A percentile compares a stretch with the other conserved stretches of the same genome.
Evolutionary conservation across 1,284 basidiomycete genomes (phyloP).

Genomic region (Rhodotorula sp.): DNA sequence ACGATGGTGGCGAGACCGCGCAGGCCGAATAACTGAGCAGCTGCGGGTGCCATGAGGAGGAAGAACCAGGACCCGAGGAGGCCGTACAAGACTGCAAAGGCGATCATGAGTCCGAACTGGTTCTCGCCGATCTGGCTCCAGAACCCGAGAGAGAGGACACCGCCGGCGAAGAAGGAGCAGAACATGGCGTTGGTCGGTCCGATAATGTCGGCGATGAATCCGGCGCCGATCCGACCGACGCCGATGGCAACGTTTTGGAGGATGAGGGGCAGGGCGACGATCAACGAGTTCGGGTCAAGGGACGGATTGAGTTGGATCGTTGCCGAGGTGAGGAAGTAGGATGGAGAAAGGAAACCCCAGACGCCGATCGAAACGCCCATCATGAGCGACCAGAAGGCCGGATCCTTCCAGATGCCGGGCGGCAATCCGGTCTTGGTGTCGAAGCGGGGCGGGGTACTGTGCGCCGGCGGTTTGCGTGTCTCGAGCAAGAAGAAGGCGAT

Average conservation of each 20-base stretch:
- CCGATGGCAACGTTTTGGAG: conserved; percentile 33
- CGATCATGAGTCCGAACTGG: conserved; percentile 30
- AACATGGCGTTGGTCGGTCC: conserved; percentile 40
- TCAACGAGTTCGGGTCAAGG: conserved; percentile 29
- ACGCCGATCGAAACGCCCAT: conserved; percentile 12
- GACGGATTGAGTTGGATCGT: conserved; percentile 22
- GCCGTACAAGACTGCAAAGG: conserved; percentile 28
- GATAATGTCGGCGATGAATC: conserved; percentile 30
- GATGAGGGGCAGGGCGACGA: conserved; percentile 34
- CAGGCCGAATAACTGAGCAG: conserved; percentile 35
- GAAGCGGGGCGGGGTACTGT: conserved; percentile 14
- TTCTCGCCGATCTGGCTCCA: conserved; percentile 27
- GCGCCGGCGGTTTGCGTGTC: conserved; percentile 18
- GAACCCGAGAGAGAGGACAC: conserved; percentile 33
- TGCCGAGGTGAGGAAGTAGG: conserved; percentile 35
- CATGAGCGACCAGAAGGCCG: conserved; percentile 22
- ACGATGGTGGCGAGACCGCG: conserved; percentile 37
- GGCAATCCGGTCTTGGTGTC: conserved; percentile 33
- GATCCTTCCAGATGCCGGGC: conserved; percentile 20
- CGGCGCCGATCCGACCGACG: conserved; percentile 36
- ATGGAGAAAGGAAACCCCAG: conserved; percentile 26
- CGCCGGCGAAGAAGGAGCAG: conserved; percentile 31
- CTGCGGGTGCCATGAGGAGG: conserved; percentile 12
- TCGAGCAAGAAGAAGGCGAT: conserved; percentile 23
- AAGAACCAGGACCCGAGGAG: conserved; percentile 31